These are phyloP conservation scores for Yamadazyma endophytica DNA, from an alignment of 805 yeast genomes.

Conservation along the genomic window DNA sequence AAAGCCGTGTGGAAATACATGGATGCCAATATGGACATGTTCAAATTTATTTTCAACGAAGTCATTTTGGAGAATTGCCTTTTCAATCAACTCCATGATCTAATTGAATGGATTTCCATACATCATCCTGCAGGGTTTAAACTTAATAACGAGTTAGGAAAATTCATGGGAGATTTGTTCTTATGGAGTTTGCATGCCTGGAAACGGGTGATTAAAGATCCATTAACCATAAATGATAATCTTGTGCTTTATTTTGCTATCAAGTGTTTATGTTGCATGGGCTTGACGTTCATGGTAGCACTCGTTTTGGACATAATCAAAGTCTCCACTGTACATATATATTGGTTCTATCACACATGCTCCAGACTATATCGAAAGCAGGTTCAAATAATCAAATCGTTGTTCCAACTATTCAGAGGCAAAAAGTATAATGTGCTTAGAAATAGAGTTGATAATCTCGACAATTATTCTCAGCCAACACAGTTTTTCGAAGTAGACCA, in stretches of 20 bases:
- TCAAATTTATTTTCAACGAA: constrained; percentile 17
- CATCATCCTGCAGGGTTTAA: constrained; percentile 92
- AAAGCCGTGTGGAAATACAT: constrained; percentile 46
- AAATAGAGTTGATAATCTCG: constrained; percentile 78
- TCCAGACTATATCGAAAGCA: constrained; percentile 80
- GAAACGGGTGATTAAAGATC: constrained; percentile 18
- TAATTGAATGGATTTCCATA: constrained; percentile 69
- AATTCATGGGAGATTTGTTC: constrained; percentile 80
- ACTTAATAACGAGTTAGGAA: constrained; percentile 79
- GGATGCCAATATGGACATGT: constrained; percentile 20
- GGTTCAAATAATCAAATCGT: constrained; percentile 58
- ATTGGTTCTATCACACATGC: constrained; percentile 72
- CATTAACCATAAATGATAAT: background rate
- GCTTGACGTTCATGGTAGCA: constrained; percentile 73
- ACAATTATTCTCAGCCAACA: constrained; percentile 27
- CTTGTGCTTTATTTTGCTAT: constrained; percentile 2
- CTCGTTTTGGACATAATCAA: constrained; percentile 61
- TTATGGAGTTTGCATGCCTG: constrained; percentile 81
- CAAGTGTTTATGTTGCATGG: constrained; percentile 24
- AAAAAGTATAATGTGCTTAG: constrained; percentile 81
- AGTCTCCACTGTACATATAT: constrained; percentile 64
- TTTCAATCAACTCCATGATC: constrained; percentile 40
- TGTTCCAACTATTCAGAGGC: constrained; percentile 85
- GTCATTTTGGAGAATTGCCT: constrained; percentile 33
- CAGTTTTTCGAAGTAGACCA: constrained; percentile 73